phyloP scores from a whole-genome alignment of 306 rosid genomes.

The Prunus fruticosa region DNA sequence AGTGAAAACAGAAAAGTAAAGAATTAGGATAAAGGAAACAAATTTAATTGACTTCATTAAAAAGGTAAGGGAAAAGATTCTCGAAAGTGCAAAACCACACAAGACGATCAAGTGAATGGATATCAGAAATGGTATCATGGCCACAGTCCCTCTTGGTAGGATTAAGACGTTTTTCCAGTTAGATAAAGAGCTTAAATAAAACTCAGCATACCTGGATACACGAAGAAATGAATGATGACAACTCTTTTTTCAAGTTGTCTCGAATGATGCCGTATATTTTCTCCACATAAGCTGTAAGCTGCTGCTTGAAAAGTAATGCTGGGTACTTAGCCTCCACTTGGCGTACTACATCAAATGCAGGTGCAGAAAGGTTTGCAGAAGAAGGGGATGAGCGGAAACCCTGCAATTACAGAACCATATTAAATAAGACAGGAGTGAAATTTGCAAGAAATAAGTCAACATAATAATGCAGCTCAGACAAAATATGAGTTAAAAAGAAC shows the following conservation, averaged over 20 bases:
- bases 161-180: neutral
- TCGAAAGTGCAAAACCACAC: neutral
- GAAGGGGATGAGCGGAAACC: slow-evolving; percentile 98
- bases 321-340: slow-evolving; percentile 98
- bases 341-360: slow-evolving; percentile 65
- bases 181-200: slow-evolving; percentile 16
- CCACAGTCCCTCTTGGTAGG: slow-evolving; percentile 20
- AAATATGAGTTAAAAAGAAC: neutral
- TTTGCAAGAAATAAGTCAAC: neutral
- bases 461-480: neutral
- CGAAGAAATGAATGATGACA: slow-evolving; percentile 63
- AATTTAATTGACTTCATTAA: neutral
- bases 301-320: slow-evolving; percentile 99
- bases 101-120: neutral
- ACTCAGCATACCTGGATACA: slow-evolving; percentile 79
- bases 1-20: neutral
- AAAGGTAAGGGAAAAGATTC: slow-evolving; percentile 12
- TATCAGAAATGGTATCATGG: neutral
- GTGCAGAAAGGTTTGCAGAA: slow-evolving; percentile 63
- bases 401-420: slow-evolving; percentile 44
- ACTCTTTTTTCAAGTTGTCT: slow-evolving; percentile 95
- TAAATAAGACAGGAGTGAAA: slow-evolving; percentile 7
- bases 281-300: slow-evolving; percentile 98
- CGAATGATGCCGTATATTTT: slow-evolving; percentile 97
- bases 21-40: neutral